These are phyloP conservation scores for Trifolium dubium DNA, from an alignment of 306 rosid genomes.

Conservation along the genomic window DNA sequence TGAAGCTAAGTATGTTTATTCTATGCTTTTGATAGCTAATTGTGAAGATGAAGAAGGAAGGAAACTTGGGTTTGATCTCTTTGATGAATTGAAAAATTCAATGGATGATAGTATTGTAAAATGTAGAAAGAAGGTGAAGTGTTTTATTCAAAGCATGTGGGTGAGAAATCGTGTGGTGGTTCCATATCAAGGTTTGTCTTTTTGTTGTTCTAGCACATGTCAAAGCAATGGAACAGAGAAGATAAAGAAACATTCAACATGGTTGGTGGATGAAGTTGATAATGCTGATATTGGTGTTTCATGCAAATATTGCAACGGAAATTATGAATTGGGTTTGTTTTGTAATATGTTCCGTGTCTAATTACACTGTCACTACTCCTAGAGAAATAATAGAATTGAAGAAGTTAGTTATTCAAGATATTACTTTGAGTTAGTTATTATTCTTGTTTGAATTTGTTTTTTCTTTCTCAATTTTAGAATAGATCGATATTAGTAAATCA, in stretches of 20 bases:
- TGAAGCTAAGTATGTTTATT: slow-evolving; percentile 50
- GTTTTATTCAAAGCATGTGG: slow-evolving; percentile 46
- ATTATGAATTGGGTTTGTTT: slow-evolving; percentile 39
- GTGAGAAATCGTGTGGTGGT: slow-evolving; percentile 16
- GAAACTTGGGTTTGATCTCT: slow-evolving; percentile 34
- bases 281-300: neutral
- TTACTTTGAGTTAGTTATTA: too few species aligned
- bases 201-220: slow-evolving; percentile 30
- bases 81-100: slow-evolving; percentile 22
- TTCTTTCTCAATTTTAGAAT: too few species aligned
- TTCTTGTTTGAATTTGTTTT: too few species aligned
- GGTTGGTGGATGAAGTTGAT: slow-evolving; percentile 25
- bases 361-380: too few species aligned
- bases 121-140: slow-evolving; percentile 42
- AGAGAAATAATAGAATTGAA: too few species aligned
- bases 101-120: neutral
- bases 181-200: neutral
- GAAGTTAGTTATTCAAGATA: too few species aligned
- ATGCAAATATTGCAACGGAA: slow-evolving; percentile 37
- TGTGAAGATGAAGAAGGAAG: slow-evolving; percentile 7
- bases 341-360: slow-evolving; percentile 16
- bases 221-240: neutral
- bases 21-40: slow-evolving; percentile 42
- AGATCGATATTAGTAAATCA: too few species aligned
- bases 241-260: slow-evolving; percentile 4